Conservation (phyloP, 2,329 filamentous ascomycete species). For the Passalora sequoiae region DNA sequence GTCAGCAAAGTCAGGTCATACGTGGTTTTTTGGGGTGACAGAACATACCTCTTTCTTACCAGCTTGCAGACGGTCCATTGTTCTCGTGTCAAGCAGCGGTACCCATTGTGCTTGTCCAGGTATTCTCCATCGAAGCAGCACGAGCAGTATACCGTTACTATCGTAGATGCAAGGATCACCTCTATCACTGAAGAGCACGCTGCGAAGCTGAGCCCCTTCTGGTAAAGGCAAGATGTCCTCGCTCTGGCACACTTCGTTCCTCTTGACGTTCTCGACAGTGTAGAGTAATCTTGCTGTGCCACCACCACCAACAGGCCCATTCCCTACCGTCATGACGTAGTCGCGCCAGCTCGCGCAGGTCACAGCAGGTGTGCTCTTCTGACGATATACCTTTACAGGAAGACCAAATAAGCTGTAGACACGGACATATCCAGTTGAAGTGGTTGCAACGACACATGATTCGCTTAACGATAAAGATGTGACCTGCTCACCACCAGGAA, state of each 20-base stretch:
- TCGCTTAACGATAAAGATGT: slow-evolving; percentile 86
- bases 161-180: slow-evolving; percentile 98
- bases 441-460: slow-evolving; percentile 85
- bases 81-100: slow-evolving; percentile 82
- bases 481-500: slow-evolving; percentile 84
- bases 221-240: slow-evolving; percentile 86
- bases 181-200: slow-evolving; percentile 84
- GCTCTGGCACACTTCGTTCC: slow-evolving; percentile 89
- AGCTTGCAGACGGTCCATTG: slow-evolving; percentile 72
- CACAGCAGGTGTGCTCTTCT: slow-evolving; percentile 84
- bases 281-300: slow-evolving; percentile 76
- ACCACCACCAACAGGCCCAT: slow-evolving; percentile 75
- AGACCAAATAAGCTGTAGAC: slow-evolving; percentile 91
- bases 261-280: slow-evolving; percentile 89
- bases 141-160: slow-evolving; percentile 79
- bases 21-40: background rate
- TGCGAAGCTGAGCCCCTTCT: slow-evolving; percentile 66
- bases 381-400: slow-evolving; percentile 80
- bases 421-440: slow-evolving; percentile 79
- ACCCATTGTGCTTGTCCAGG: slow-evolving; percentile 85
- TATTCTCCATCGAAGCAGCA: slow-evolving; percentile 84
- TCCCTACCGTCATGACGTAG: slow-evolving; percentile 94
- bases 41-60: slow-evolving; percentile 62
- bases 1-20: background rate
- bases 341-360: slow-evolving; percentile 92